phyloP scores from a whole-genome alignment of 1,284 basidiomycete genomes.

The Fomes fomentarius region DNA sequence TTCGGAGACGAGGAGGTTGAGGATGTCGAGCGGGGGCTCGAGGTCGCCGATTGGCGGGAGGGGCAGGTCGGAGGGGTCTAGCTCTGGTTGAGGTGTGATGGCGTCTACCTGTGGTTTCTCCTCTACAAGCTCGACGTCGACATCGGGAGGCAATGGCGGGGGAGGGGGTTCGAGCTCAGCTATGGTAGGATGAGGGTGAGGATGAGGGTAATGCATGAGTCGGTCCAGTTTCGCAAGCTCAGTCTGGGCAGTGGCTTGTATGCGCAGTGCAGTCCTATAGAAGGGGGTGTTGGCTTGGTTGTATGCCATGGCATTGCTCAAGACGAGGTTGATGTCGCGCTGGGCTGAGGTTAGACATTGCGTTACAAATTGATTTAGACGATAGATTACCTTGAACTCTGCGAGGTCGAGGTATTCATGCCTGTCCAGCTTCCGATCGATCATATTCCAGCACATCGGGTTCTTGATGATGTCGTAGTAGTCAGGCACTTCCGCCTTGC shows the following conservation, averaged over 20 bases:
- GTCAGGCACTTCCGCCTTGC: slow-evolving; percentile 81
- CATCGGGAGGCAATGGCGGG: no score
- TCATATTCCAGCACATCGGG: slow-evolving; percentile 90
- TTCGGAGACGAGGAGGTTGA: slow-evolving; percentile 57
- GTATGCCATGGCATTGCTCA: slow-evolving; percentile 88
- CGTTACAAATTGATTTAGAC: background rate
- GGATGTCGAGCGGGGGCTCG: slow-evolving; percentile 62
- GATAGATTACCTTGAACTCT: slow-evolving; percentile 68
- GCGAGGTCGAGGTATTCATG: slow-evolving; percentile 80
- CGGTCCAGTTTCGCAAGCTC: slow-evolving; percentile 64
- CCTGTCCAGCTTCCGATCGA: slow-evolving; percentile 78
- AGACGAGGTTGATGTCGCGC: slow-evolving; percentile 83
- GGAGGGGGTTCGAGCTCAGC: background rate
- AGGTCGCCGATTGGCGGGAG: slow-evolving; percentile 59
- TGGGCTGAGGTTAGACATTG: slow-evolving; percentile 36
- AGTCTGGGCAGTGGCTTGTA: slow-evolving; percentile 61
- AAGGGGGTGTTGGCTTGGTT: slow-evolving; percentile 79
- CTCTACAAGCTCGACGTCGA: background rate
- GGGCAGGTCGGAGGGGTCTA: background rate
- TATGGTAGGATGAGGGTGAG: slow-evolving; percentile 23
- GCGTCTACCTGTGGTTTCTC: background rate
- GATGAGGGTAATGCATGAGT: background rate
- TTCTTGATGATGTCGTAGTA: slow-evolving; percentile 88
- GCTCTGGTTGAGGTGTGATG: background rate
- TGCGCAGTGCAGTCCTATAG: slow-evolving; percentile 73